A percentile compares a stretch with the other conserved stretches of the same genome.
phyloP scores from a whole-genome alignment of 1,139 yeast genomes.

The Neolecta irregularis region DNA sequence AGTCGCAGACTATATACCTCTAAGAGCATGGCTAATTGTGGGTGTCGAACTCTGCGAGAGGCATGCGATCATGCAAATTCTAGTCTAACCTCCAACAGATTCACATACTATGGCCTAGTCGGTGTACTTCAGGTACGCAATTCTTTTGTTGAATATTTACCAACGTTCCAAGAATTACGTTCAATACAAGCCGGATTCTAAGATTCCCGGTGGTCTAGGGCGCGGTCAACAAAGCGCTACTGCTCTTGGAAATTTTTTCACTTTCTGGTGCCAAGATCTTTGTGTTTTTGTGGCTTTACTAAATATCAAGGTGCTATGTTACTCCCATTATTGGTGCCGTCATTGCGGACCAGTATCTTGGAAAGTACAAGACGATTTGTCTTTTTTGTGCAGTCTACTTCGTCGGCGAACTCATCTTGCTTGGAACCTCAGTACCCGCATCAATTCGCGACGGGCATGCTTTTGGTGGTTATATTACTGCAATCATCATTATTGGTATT shows the following conservation, averaged over 20 bases:
- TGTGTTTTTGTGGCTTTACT: conserved; percentile 70
- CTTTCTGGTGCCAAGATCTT: conserved; percentile 69
- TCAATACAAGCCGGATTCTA: conserved; percentile 49
- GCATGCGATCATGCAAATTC: too few species aligned
- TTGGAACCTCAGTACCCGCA: conserved; percentile 56
- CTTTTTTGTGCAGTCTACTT: conserved; percentile 46
- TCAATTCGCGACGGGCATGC: conserved; percentile 35
- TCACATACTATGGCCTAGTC: conserved; percentile 66
- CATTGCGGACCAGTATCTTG: conserved; percentile 58
- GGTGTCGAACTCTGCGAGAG: conserved; percentile 66
- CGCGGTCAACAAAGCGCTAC: conserved; percentile 54
- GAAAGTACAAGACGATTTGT: conserved; percentile 55
- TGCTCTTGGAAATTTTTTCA: conserved; percentile 63
- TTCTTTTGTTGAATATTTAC: too few species aligned
- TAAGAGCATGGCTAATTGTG: conserved; percentile 55
- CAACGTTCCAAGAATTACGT: conserved; percentile 27
- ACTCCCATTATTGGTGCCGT: conserved; percentile 70
- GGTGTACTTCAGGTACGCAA: too few species aligned
- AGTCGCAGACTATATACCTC: conserved; percentile 30
- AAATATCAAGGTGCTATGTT: conserved; percentile 72
- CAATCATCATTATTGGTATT: conserved; percentile 54
- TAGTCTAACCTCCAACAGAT: too few species aligned
- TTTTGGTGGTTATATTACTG: conserved; percentile 39
- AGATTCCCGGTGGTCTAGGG: conserved; percentile 38
- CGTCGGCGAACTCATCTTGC: conserved; percentile 44